These are phyloP conservation scores for Nematocida ausubeli DNA, from an alignment of 371 early-diverging fungal genomes.

Conservation along the genomic window DNA sequence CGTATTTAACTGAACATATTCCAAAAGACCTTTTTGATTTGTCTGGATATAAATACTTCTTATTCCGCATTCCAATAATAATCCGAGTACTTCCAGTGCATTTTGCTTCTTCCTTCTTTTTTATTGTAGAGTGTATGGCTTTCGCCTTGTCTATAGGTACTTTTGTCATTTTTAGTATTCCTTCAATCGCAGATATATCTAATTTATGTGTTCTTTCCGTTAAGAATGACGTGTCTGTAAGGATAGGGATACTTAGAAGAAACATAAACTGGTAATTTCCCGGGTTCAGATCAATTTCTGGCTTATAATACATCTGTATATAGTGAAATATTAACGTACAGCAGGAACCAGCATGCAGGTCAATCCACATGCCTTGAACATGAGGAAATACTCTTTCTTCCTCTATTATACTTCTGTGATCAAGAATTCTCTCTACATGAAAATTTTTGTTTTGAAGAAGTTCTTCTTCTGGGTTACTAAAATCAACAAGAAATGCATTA, in stretches of 20 bases:
- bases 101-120: not conserved
- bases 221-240: conserved; percentile 14
- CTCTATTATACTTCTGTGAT: not conserved
- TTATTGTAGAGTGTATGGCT: not conserved
- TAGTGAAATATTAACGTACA: conserved; percentile 16
- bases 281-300: not conserved
- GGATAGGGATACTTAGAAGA: conserved; percentile 5
- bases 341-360: conserved; percentile 2
- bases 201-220: not conserved
- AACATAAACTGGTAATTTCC: not conserved
- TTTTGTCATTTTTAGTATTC: not conserved
- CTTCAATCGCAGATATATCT: not conserved
- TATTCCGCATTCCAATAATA: conserved; percentile 62
- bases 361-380: not conserved
- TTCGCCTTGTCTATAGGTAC: not conserved
- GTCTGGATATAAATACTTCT: conserved; percentile 36
- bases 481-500: conserved; percentile 2
- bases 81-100: conserved; percentile 14
- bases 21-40: conserved; percentile 54
- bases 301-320: not conserved
- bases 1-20: conserved; percentile 57
- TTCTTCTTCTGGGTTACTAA: conserved; percentile 8
- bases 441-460: not conserved
- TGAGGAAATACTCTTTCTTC: not conserved
- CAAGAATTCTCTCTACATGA: conserved; percentile 6